phyloP scores from a whole-genome alignment of 148 eudicot species.

The Vaccinium macrocarpon region DNA sequence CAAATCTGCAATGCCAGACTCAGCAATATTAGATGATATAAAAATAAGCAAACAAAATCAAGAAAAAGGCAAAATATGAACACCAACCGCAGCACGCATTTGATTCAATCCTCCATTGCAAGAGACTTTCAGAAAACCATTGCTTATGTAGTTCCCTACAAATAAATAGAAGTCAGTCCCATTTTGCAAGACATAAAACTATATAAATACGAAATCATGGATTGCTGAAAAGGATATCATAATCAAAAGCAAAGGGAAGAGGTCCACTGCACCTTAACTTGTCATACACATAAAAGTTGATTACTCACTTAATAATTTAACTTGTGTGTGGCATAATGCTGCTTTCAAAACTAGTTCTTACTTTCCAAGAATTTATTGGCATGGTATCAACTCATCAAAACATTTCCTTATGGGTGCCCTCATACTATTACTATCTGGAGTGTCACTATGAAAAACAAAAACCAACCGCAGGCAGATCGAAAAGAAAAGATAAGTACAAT shows the following conservation, averaged over 20 bases:
- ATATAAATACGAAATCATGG: background rate
- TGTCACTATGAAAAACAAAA: too few relatives aligned
- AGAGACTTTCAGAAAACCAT: constrained; percentile 76
- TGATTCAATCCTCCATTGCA: constrained; percentile 99
- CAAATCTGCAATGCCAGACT: constrained; percentile 65
- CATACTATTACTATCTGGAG: too few relatives aligned
- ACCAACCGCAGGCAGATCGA: too few relatives aligned
- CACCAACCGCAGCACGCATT: constrained; percentile 95
- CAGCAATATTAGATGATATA: constrained; percentile 11
- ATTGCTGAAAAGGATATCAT: background rate
- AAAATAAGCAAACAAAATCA: constrained; percentile 10
- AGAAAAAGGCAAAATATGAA: constrained; percentile 20
- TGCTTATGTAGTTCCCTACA: constrained; percentile 88
- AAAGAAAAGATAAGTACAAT: too few relatives aligned
- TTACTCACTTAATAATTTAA: too few relatives aligned
- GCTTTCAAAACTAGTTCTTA: background rate
- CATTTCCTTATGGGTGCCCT: too few relatives aligned
- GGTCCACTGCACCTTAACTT: background rate
- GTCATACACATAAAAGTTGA: background rate
- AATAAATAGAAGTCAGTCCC: constrained; percentile 2
- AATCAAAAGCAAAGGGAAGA: constrained; percentile 2
- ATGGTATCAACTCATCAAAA: background rate
- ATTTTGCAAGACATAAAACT: background rate
- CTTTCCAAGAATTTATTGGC: background rate
- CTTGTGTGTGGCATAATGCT: background rate